A percentile compares a stretch with the other conserved stretches of the same genome.
These are phyloP conservation scores for Daldinia grandis DNA, from an alignment of 495 filamentous ascomycete genomes.

Conservation along the genomic window DNA sequence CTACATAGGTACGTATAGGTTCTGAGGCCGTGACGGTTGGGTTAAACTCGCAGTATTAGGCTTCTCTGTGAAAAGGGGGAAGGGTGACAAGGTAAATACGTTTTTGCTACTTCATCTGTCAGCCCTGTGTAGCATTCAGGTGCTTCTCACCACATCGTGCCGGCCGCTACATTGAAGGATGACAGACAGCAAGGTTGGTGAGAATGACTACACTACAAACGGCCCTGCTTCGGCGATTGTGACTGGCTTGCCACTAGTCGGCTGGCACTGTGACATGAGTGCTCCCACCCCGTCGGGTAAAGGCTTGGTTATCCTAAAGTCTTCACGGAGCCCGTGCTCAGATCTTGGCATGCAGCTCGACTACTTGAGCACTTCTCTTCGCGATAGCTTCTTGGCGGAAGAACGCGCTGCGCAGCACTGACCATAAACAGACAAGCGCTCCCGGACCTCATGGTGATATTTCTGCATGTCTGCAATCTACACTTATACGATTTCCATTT, in stretches of 20 bases:
- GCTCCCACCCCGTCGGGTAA: conserved; percentile 29
- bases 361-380: conserved; percentile 23
- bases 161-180: conserved; percentile 22
- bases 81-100: conserved; percentile 5
- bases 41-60: not conserved
- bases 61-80: not conserved
- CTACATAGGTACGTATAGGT: too few relatives aligned
- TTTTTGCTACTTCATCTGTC: not conserved
- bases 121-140: conserved; percentile 1
- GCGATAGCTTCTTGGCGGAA: conserved; percentile 33
- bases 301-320: conserved; percentile 29
- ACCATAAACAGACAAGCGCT: conserved; percentile 4
- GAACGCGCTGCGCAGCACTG: conserved; percentile 15
- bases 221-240: conserved; percentile 40
- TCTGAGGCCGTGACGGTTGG: not conserved
- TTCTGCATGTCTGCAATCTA: conserved; percentile 2
- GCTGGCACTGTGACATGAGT: conserved; percentile 31
- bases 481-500: conserved; percentile 11
- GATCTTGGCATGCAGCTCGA: conserved; percentile 32
- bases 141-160: conserved; percentile 11
- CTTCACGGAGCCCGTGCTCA: conserved; percentile 21
- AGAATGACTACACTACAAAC: conserved; percentile 5
- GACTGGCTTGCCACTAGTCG: conserved; percentile 12
- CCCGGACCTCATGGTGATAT: conserved; percentile 34
- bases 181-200: conserved; percentile 25